Percentiles rank a stretch among this genome's conserved stretches.
Conservation (phyloP, 345 rosid species). For the Brassica incana region DNA sequence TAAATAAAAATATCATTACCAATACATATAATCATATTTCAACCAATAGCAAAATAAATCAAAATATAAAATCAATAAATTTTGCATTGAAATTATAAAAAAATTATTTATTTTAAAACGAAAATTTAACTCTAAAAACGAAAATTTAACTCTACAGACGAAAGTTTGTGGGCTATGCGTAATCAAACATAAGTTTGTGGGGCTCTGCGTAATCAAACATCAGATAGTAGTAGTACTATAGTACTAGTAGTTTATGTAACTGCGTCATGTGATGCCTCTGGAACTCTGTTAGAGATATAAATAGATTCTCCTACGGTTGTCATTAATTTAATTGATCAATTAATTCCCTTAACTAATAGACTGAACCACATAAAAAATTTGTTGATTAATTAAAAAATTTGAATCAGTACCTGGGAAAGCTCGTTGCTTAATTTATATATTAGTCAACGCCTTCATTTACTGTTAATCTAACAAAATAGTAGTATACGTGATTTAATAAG, state of each 20-base stretch:
- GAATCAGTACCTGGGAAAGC: constrained; percentile 25
- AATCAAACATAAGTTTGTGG: constrained; percentile 22
- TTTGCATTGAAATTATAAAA: too few relatives aligned
- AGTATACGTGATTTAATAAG: background rate
- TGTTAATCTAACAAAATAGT: constrained; percentile 14
- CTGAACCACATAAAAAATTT: constrained; percentile 2
- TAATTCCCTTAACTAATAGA: background rate
- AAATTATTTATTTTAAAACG: too few relatives aligned
- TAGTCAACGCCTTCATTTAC: constrained; percentile 35
- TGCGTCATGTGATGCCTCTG: constrained; percentile 27
- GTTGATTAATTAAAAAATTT: background rate
- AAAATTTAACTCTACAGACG: too few relatives aligned
- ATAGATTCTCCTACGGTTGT: constrained; percentile 25
- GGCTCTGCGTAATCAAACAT: constrained; percentile 13
- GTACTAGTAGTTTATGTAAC: background rate
- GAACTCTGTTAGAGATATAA: constrained; percentile 23
- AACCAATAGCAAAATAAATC: too few relatives aligned
- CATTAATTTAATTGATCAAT: constrained; percentile 18
- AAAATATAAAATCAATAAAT: too few relatives aligned
- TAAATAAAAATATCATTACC: too few relatives aligned
- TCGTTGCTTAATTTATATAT: constrained; percentile 25
- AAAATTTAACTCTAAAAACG: too few relatives aligned
- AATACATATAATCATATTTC: too few relatives aligned
- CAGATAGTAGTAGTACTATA: constrained; percentile 2
- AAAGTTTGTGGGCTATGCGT: constrained; percentile 9